Evolutionary conservation across 176 grass and related monocot genomes (phyloP).

Genomic region (Tillandsia fasciculata): DNA sequence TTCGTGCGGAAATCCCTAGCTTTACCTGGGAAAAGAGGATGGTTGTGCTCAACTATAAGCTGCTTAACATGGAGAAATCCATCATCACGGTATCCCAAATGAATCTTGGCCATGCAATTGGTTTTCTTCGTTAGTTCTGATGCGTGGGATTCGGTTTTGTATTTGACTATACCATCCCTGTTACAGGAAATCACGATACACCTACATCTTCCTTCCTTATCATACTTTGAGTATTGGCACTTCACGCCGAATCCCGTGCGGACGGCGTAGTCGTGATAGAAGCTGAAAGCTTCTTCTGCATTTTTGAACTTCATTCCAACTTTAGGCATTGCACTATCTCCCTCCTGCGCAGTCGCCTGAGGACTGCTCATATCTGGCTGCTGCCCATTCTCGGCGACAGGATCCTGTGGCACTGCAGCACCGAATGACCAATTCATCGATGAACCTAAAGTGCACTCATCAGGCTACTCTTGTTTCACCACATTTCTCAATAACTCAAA

Average conservation of each 20-base stretch:
- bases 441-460: neutral
- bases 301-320: constrained; percentile 8
- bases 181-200: constrained; percentile 4
- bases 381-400: neutral
- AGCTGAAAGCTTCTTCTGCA: constrained; percentile 6
- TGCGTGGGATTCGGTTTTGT: constrained; percentile 2
- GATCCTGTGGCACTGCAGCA: neutral
- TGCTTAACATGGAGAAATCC: constrained; percentile 6
- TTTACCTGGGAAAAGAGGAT: constrained; percentile 3
- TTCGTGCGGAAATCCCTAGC: neutral
- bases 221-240: neutral
- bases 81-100: constrained; percentile 4
- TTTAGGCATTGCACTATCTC: neutral
- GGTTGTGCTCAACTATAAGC: constrained; percentile 8
- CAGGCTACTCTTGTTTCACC: neutral
- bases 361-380: neutral
- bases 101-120: constrained; percentile 7
- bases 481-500: neutral
- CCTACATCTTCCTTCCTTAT: constrained; percentile 8
- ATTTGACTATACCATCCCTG: constrained; percentile 10
- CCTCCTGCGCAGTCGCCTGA: neutral
- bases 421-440: neutral
- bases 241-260: constrained; percentile 5
- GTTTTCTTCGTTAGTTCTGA: constrained; percentile 2
- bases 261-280: constrained; percentile 1